Percentiles rank a stretch among this genome's conserved stretches.
phyloP scores from a whole-genome alignment of 169 alveolate species.

The Plasmodium yoelii region DNA sequence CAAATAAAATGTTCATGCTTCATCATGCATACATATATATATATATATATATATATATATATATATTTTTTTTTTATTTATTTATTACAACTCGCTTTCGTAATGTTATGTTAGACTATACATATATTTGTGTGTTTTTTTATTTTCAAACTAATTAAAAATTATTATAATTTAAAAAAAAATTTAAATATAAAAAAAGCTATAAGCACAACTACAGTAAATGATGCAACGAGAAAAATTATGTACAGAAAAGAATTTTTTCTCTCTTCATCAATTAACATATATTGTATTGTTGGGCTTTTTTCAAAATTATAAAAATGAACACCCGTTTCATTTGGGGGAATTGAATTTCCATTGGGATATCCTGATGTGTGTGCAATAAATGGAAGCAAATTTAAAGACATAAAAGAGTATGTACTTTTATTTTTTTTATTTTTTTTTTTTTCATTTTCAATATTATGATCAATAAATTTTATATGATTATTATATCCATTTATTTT shows the following conservation, averaged over 20 bases:
- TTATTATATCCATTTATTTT: neutral
- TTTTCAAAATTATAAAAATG: conserved; percentile 42
- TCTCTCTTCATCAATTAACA: conserved; percentile 43
- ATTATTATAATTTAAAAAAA: conserved; percentile 37
- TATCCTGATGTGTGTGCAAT: conserved; percentile 8
- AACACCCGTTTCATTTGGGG: neutral
- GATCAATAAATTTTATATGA: neutral
- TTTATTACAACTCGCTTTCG: too few species aligned
- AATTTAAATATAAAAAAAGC: conserved; percentile 58
- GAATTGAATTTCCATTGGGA: conserved; percentile 1
- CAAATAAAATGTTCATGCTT: too few species aligned
- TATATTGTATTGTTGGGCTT: conserved; percentile 40
- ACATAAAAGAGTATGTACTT: conserved; percentile 23
- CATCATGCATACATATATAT: neutral
- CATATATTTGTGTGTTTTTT: neutral
- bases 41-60: too few species aligned
- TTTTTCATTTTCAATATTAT: conserved; percentile 4
- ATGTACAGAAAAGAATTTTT: conserved; percentile 27
- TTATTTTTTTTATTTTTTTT: conserved; percentile 1
- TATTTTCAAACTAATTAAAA: neutral
- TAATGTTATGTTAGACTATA: too few species aligned
- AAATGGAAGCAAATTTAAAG: conserved; percentile 32
- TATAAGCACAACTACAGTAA: conserved; percentile 26
- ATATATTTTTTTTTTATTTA: too few species aligned
- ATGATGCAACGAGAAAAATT: conserved; percentile 25